A percentile compares a stretch with the other conserved stretches of the same genome.
Evolutionary conservation across 129 eudicot species (phyloP).

Genomic region (Artemisia tridentata): DNA sequence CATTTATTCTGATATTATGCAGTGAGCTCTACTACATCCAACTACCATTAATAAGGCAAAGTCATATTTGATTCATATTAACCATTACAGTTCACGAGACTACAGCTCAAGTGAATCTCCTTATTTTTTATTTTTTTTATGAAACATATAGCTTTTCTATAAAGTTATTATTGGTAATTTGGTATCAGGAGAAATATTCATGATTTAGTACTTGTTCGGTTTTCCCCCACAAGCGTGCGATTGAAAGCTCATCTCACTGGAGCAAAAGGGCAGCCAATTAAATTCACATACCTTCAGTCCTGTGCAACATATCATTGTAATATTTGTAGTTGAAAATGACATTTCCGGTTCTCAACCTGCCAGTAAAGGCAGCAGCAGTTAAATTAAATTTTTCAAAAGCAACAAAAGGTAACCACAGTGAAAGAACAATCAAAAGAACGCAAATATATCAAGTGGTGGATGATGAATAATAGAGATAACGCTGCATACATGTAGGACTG

Average conservation of each 20-base stretch:
- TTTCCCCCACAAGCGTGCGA: too few relatives aligned
- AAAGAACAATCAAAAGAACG: slow-evolving; percentile 7
- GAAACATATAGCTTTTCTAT: too few relatives aligned
- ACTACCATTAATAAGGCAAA: too few relatives aligned
- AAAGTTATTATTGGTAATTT: too few relatives aligned
- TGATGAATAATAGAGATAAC: neutral
- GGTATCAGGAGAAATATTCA: too few relatives aligned
- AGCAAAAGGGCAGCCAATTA: slow-evolving; percentile 2
- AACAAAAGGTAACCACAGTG: slow-evolving; percentile 3
- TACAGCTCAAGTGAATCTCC: too few relatives aligned
- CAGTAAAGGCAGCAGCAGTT: slow-evolving; percentile 27
- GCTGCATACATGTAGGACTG: slow-evolving; percentile 4
- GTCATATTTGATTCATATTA: too few relatives aligned
- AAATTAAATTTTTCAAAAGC: slow-evolving; percentile 10
- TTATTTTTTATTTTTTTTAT: too few relatives aligned
- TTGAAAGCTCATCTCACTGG: slow-evolving; percentile 6
- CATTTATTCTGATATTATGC: too few relatives aligned
- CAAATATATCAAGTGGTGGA: neutral
- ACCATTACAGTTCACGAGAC: too few relatives aligned
- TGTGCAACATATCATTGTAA: slow-evolving; percentile 65
- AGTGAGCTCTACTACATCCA: too few relatives aligned
- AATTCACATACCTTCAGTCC: slow-evolving; percentile 71
- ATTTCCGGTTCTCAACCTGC: slow-evolving; percentile 85
- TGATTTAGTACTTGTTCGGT: too few relatives aligned
- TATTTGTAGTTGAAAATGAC: slow-evolving; percentile 83